Percentiles rank a stretch among this genome's conserved stretches.
phyloP scores from a whole-genome alignment of 1,139 yeast species.

The Diutina catenulata region DNA sequence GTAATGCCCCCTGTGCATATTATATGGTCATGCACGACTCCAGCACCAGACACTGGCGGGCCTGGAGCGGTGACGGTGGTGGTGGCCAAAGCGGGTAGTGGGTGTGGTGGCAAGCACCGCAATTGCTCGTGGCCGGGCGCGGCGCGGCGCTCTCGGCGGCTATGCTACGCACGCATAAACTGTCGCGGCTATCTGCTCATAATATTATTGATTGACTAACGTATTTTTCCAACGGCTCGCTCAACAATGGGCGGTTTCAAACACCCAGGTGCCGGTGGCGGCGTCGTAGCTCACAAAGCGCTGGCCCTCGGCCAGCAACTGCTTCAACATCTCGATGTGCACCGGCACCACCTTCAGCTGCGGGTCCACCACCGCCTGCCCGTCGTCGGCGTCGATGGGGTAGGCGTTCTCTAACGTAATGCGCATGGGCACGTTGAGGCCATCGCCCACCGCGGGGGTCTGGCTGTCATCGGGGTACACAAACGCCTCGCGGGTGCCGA shows the following conservation, averaged over 20 bases:
- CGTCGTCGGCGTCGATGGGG: constrained; percentile 63
- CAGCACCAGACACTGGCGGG: too few species aligned
- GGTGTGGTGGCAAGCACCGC: too few species aligned
- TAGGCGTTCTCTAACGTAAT: constrained; percentile 70
- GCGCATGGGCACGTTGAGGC: constrained; percentile 65
- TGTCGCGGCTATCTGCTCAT: too few species aligned
- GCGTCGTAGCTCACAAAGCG: constrained; percentile 69
- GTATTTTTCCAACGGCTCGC: too few species aligned
- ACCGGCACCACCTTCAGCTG: constrained; percentile 57
- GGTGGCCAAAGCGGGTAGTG: too few species aligned
- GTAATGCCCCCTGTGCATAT: too few species aligned
- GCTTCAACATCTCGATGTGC: constrained; percentile 60
- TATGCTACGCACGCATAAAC: too few species aligned
- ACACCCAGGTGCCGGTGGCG: constrained; percentile 72
- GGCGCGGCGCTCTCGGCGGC: too few species aligned
- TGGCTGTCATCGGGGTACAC: constrained; percentile 76
- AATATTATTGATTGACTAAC: too few species aligned
- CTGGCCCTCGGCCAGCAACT: constrained; percentile 35
- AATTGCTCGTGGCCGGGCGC: too few species aligned
- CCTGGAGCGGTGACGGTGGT: too few species aligned
- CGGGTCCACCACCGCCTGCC: constrained; percentile 68
- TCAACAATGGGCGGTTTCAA: constrained; percentile 25
- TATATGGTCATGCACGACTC: too few species aligned
- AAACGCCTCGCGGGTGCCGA: constrained; percentile 50
- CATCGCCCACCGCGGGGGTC: constrained; percentile 50